Evolutionary conservation across 495 filamentous ascomycete species (phyloP).

Genomic region (Penicillium silybi): DNA sequence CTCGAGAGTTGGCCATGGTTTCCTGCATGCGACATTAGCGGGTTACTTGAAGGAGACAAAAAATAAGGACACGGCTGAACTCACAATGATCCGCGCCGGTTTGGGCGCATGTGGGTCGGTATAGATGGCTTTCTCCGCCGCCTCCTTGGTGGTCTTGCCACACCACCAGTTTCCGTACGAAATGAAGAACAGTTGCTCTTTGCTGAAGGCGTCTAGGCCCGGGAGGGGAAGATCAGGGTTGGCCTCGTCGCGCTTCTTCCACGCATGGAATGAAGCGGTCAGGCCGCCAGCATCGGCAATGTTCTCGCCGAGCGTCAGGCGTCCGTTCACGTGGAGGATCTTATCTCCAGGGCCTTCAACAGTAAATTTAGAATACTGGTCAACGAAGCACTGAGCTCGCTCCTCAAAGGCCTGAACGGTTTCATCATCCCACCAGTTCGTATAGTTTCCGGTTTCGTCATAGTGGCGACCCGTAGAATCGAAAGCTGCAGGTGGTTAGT

Average conservation of each 20-base stretch:
- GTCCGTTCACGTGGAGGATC: slow-evolving; percentile 63
- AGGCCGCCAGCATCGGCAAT: slow-evolving; percentile 74
- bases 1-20: slow-evolving; percentile 62
- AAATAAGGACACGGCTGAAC: slow-evolving; percentile 9
- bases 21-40: slow-evolving; percentile 30
- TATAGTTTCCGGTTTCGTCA: slow-evolving; percentile 62
- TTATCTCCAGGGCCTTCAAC: slow-evolving; percentile 52
- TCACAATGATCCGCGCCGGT: slow-evolving; percentile 54
- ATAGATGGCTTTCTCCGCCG: slow-evolving; percentile 52
- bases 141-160: slow-evolving; percentile 55
- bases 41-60: neutral
- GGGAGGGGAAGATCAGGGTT: slow-evolving; percentile 57
- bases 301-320: slow-evolving; percentile 68
- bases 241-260: slow-evolving; percentile 54
- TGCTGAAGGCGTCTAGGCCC: slow-evolving; percentile 59
- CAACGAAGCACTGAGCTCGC: slow-evolving; percentile 65
- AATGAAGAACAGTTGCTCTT: slow-evolving; percentile 73
- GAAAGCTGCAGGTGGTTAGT: slow-evolving; percentile 47
- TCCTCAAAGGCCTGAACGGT: slow-evolving; percentile 61
- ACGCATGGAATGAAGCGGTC: slow-evolving; percentile 60
- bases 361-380: slow-evolving; percentile 64
- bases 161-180: slow-evolving; percentile 67
- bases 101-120: slow-evolving; percentile 64
- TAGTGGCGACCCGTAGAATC: slow-evolving; percentile 66
- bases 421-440: slow-evolving; percentile 66